A percentile compares a stretch with the other conserved stretches of the same genome.
Conservation (phyloP, 139 green algal species). For the Chlamydomonas schloesseri region DNA sequence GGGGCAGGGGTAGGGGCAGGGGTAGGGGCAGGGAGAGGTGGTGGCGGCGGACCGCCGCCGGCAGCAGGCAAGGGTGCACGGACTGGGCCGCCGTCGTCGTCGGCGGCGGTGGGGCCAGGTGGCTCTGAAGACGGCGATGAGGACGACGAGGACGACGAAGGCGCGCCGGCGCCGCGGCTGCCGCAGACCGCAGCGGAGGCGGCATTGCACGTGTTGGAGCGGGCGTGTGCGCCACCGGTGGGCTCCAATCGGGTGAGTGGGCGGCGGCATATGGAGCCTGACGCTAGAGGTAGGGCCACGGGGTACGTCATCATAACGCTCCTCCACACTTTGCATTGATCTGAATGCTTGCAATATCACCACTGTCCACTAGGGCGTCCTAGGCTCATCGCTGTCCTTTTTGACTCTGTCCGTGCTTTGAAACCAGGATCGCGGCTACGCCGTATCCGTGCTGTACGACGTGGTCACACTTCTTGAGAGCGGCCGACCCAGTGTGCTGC, state of each 20-base stretch:
- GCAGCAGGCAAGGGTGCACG: no score
- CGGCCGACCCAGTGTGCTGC: constrained; percentile 56
- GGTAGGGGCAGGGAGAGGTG: neutral
- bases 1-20: no score
- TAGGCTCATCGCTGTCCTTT: no score
- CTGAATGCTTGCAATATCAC: no score
- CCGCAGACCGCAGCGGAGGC: constrained; percentile 11
- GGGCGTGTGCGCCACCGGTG: constrained; percentile 21
- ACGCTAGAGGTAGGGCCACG: no score
- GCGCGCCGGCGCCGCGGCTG: neutral
- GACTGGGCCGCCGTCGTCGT: no score
- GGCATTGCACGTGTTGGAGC: constrained; percentile 15
- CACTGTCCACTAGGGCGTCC: no score
- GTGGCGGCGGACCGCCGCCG: neutral
- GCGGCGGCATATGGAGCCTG: no score
- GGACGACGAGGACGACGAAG: neutral
- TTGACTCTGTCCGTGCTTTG: no score
- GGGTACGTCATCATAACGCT: no score
- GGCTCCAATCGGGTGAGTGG: constrained; percentile 6
- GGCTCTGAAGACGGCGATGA: neutral
- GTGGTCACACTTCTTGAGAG: constrained; percentile 51
- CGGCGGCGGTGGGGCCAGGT: no score
- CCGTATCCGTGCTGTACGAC: constrained; percentile 62
- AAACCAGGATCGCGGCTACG: constrained; percentile 42
- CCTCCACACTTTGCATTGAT: no score